Evolutionary conservation across 2,329 filamentous ascomycete genomes (phyloP).

Genomic region (Trichophyton schoenleinii): DNA sequence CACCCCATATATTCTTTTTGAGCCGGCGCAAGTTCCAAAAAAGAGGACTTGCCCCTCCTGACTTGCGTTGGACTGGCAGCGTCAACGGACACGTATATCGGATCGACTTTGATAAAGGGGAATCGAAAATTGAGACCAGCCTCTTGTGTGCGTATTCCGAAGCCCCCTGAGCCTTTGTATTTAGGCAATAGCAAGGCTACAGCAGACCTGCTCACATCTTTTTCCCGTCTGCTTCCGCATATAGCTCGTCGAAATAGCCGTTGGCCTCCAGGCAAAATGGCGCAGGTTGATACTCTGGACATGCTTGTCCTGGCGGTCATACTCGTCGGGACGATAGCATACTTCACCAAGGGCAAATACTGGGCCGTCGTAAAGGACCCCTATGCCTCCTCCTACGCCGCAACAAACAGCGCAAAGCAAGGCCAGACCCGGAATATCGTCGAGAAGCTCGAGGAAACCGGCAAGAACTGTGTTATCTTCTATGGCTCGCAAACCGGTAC

Average conservation of each 20-base stretch:
- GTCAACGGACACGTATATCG: not conserved
- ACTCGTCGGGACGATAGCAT: constrained; percentile 76
- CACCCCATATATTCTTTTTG: not conserved
- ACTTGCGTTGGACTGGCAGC: not conserved
- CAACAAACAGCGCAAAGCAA: constrained; percentile 54
- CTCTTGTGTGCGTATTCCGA: not conserved
- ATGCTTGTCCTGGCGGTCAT: constrained; percentile 78
- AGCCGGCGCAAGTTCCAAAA: not conserved
- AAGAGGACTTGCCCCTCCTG: not conserved
- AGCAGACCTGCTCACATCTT: not conserved
- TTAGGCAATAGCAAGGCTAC: not conserved
- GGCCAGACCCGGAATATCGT: constrained; percentile 84
- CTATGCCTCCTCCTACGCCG: constrained; percentile 57
- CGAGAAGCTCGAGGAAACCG: constrained; percentile 88
- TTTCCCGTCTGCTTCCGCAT: not conserved
- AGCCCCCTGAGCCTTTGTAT: not conserved
- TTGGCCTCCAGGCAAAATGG: constrained; percentile 49
- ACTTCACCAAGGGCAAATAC: constrained; percentile 94
- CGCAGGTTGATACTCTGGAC: constrained; percentile 92
- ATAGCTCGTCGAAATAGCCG: not conserved
- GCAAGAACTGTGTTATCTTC: constrained; percentile 97
- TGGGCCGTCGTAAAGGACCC: constrained; percentile 85
- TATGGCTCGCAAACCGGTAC: constrained; percentile 98
- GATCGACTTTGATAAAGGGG: not conserved
- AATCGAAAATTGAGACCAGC: not conserved